phyloP scores from a whole-genome alignment of 208 protist species.

The Trypanosoma congolense region DNA sequence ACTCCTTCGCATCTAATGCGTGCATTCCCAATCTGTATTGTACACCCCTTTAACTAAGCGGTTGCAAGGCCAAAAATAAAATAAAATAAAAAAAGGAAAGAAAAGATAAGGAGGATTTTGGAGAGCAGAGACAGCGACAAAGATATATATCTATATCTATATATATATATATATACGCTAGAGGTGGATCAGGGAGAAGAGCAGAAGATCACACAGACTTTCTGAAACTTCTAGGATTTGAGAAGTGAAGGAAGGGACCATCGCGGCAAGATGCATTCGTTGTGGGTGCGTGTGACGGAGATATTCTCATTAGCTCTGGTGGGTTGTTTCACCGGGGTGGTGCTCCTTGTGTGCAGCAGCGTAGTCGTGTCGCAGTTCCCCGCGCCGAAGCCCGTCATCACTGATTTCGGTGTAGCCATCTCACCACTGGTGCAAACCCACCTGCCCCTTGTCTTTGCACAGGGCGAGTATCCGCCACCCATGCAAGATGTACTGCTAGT shows the following conservation, averaged over 20 bases:
- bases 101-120: no score
- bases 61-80: no score
- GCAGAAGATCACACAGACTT: no score
- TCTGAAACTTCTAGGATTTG: no score
- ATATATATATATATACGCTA: no score
- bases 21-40: no score
- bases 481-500: conserved; percentile 32
- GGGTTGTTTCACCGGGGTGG: conserved; percentile 24
- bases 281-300: conserved; percentile 36
- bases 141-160: no score
- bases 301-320: conserved; percentile 31
- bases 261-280: conserved; percentile 32
- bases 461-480: conserved; percentile 11
- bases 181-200: no score
- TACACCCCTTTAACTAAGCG: no score
- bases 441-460: conserved; percentile 10
- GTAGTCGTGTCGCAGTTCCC: conserved; percentile 25
- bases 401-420: conserved; percentile 24
- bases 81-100: no score
- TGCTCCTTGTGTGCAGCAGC: conserved; percentile 32
- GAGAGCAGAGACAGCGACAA: no score
- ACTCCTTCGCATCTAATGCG: no score
- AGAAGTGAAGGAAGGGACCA: background rate
- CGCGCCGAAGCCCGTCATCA: conserved; percentile 20
- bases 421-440: conserved; percentile 22